These are phyloP conservation scores for Posidonia australis DNA, from an alignment of 106 monocot genomes.

Conservation along the genomic window DNA sequence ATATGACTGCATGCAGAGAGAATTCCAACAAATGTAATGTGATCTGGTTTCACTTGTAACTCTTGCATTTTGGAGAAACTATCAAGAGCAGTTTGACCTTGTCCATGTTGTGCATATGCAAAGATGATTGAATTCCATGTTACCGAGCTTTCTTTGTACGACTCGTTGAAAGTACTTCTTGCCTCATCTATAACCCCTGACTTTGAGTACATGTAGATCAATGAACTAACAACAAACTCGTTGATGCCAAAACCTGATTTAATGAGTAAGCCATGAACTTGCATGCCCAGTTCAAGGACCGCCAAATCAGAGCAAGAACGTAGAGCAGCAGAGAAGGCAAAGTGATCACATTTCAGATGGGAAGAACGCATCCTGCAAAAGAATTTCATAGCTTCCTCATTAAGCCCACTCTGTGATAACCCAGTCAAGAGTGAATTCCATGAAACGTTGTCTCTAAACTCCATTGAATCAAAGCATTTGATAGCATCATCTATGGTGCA, in stretches of 20 bases:
- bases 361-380: constrained; percentile 41
- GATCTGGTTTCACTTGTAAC: constrained; percentile 36
- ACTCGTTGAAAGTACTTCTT: constrained; percentile 41
- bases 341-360: constrained; percentile 30
- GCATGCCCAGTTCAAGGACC: constrained; percentile 50
- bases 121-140: constrained; percentile 77
- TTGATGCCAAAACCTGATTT: constrained; percentile 40
- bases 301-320: constrained; percentile 66
- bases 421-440: constrained; percentile 78
- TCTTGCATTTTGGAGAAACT: constrained; percentile 58
- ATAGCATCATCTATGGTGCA: constrained; percentile 37
- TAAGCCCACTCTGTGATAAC: constrained; percentile 39
- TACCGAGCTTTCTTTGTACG: constrained; percentile 39
- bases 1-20: constrained; percentile 72
- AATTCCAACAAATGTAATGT: constrained; percentile 71
- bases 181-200: constrained; percentile 58
- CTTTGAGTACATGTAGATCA: constrained; percentile 73
- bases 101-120: constrained; percentile 61
- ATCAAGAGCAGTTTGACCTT: constrained; percentile 30
- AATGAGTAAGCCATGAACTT: constrained; percentile 35
- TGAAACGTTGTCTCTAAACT: constrained; percentile 41
- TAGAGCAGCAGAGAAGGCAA: constrained; percentile 52
- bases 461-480: constrained; percentile 46
- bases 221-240: constrained; percentile 61
- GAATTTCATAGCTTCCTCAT: constrained; percentile 56